Evolutionary conservation across 495 filamentous ascomycete genomes (phyloP).

Genomic region (Penicillium fimorum): DNA sequence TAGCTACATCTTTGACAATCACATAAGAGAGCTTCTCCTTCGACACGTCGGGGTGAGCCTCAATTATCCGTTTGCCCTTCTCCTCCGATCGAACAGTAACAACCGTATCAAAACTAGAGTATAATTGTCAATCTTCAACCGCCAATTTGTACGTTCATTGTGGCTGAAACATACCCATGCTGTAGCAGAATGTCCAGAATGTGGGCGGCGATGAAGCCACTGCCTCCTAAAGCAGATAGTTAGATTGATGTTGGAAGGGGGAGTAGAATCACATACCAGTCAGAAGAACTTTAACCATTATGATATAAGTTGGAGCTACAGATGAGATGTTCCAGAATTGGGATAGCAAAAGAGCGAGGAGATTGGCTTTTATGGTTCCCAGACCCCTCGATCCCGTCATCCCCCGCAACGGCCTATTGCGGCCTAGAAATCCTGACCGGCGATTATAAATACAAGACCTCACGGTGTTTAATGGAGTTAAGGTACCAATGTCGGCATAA

Average conservation of each 20-base stretch:
- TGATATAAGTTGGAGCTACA: constrained; percentile 3
- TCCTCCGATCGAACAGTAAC: constrained; percentile 79
- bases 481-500: neutral
- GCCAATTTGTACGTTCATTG: constrained; percentile 2
- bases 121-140: neutral
- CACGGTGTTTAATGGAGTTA: neutral
- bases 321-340: neutral
- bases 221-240: constrained; percentile 48
- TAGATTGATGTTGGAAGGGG: constrained; percentile 3
- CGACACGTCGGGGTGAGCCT: constrained; percentile 58
- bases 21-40: constrained; percentile 68
- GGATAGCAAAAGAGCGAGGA: constrained; percentile 6
- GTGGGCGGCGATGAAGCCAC: constrained; percentile 77
- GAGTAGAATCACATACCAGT: constrained; percentile 31
- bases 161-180: constrained; percentile 43
- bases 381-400: constrained; percentile 32
- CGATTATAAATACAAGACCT: constrained; percentile 23
- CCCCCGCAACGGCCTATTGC: constrained; percentile 14
- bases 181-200: constrained; percentile 72
- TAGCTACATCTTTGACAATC: constrained; percentile 81
- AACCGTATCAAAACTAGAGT: constrained; percentile 63
- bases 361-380: constrained; percentile 20
- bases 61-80: constrained; percentile 74
- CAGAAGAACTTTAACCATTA: constrained; percentile 45
- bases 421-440: neutral